Evolutionary conservation across 352 stramenopile genomes (phyloP).

Genomic region (Peronospora farinosa): DNA sequence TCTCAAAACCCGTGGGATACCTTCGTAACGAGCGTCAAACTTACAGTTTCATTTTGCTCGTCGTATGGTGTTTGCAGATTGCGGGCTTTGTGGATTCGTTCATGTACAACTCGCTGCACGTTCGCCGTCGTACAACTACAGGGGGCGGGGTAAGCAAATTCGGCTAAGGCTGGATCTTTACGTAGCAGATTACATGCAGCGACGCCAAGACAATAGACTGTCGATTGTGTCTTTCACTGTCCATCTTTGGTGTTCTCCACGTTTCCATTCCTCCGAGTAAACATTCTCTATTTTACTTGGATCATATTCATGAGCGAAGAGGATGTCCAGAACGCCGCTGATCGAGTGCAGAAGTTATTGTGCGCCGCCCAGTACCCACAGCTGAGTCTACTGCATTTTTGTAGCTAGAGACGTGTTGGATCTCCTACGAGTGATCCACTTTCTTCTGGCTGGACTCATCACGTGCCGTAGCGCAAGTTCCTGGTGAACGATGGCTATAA

Average conservation of each 20-base stretch:
- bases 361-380: constrained; percentile 48
- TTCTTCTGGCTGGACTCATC: constrained; percentile 69
- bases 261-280: neutral
- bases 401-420: constrained; percentile 33
- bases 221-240: neutral
- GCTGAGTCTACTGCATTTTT: constrained; percentile 24
- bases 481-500: constrained; percentile 58
- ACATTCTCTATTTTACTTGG: neutral
- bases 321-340: constrained; percentile 49
- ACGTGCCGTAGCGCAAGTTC: constrained; percentile 49
- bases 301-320: constrained; percentile 10
- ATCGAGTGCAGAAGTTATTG: constrained; percentile 53
- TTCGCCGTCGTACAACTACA: constrained; percentile 32
- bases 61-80: constrained; percentile 38
- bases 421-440: constrained; percentile 67
- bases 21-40: neutral
- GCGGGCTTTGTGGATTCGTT: constrained; percentile 84
- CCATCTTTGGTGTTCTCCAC: neutral
- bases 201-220: constrained; percentile 18
- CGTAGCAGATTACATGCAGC: constrained; percentile 5
- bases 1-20: neutral
- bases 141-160: constrained; percentile 27
- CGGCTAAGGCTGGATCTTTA: constrained; percentile 14
- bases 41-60: neutral
- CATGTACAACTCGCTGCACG: constrained; percentile 79